phyloP scores from a whole-genome alignment of 768 basidiomycete genomes.

The Steccherinum ochraceum region DNA sequence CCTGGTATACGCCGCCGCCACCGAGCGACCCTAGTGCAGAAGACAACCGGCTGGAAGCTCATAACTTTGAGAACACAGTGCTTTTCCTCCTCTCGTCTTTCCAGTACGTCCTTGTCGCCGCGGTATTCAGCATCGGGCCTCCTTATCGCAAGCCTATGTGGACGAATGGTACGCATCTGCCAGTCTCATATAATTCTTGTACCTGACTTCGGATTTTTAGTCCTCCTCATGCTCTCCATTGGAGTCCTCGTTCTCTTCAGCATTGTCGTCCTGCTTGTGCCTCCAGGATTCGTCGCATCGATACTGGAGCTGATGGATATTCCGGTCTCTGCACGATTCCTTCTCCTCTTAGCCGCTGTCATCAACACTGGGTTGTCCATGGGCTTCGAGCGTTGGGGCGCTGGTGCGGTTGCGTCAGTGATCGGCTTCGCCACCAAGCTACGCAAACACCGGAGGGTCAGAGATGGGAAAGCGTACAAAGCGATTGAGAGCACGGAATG shows the following conservation, averaged over 20 bases:
- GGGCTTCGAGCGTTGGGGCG: constrained; percentile 72
- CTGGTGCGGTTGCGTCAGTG: constrained; percentile 47
- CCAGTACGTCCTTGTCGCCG: constrained; percentile 97
- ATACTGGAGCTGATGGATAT: constrained; percentile 76
- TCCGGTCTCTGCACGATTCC: constrained; percentile 58
- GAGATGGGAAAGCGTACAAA: constrained; percentile 79
- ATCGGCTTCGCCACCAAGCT: constrained; percentile 42
- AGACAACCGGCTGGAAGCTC: constrained; percentile 70
- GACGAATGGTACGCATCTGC: constrained; percentile 65
- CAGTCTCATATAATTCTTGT: not conserved
- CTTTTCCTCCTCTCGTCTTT: constrained; percentile 94
- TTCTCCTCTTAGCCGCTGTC: constrained; percentile 60
- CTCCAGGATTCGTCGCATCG: constrained; percentile 49
- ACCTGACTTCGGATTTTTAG: constrained; percentile 30
- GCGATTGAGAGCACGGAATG: constrained; percentile 51
- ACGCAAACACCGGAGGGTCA: constrained; percentile 40
- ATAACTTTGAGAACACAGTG: constrained; percentile 87
- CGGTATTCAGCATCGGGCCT: constrained; percentile 96
- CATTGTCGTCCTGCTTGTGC: constrained; percentile 66
- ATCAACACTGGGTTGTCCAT: constrained; percentile 69
- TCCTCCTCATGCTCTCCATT: constrained; percentile 77
- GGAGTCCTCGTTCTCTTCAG: constrained; percentile 65
- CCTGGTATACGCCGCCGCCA: constrained; percentile 82
- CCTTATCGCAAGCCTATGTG: constrained; percentile 94
- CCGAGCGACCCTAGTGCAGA: constrained; percentile 35